Evolutionary conservation across 306 rosid genomes (phyloP).

Genomic region (Lupinus albus): DNA sequence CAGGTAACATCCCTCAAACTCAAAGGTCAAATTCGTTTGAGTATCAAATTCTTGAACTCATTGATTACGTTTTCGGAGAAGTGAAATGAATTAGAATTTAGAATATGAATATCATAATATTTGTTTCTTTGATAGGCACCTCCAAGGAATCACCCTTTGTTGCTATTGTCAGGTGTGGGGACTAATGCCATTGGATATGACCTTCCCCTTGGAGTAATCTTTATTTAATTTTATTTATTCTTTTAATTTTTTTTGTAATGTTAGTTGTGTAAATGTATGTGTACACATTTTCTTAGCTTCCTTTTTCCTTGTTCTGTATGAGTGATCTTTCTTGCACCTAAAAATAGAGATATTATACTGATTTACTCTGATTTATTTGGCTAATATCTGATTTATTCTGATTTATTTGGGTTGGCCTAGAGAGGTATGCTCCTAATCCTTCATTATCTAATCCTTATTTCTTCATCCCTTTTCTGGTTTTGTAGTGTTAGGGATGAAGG

Average conservation of each 20-base stretch:
- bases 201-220: constrained; percentile 77
- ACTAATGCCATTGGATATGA: constrained; percentile 98
- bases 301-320: neutral
- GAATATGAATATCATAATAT: neutral
- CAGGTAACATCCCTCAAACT: constrained; percentile 42
- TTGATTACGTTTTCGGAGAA: neutral
- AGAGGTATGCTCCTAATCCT: no score
- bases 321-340: neutral
- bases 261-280: neutral
- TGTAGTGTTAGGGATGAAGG: no score
- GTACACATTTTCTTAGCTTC: neutral
- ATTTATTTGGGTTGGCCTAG: no score
- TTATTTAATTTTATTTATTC: no score
- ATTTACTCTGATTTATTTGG: no score
- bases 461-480: no score
- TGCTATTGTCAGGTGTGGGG: constrained; percentile 92
- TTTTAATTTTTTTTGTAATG: neutral
- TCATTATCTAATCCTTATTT: no score
- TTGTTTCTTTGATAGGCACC: constrained; percentile 64
- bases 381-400: no score
- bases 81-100: no score
- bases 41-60: neutral
- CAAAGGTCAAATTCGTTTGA: neutral
- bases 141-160: constrained; percentile 81
- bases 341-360: no score